Evolutionary conservation across 495 filamentous ascomycete genomes (phyloP).

Genomic region (Friedmanniomyces endolithicus): DNA sequence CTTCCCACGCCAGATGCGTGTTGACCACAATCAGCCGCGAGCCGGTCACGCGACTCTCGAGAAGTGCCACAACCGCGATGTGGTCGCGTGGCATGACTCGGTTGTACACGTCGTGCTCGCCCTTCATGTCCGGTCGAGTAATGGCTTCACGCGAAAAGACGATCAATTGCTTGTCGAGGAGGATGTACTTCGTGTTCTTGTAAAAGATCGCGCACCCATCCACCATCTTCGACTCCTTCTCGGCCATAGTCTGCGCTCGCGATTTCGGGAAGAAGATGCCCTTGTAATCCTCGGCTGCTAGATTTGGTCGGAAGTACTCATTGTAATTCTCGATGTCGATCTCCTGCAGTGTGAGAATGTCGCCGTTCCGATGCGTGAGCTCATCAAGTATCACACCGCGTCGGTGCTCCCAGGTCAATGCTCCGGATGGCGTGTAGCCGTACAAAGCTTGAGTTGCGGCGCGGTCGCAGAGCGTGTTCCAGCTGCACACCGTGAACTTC

Average conservation of each 20-base stretch:
- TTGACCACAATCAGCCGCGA: slow-evolving; percentile 83
- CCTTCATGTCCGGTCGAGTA: slow-evolving; percentile 87
- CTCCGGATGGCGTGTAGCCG: slow-evolving; percentile 71
- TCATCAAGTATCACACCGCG: slow-evolving; percentile 69
- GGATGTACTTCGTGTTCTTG: slow-evolving; percentile 69
- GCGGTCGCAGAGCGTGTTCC: slow-evolving; percentile 89
- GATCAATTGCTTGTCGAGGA: slow-evolving; percentile 84
- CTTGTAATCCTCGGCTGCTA: slow-evolving; percentile 78
- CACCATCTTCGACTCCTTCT: slow-evolving; percentile 70
- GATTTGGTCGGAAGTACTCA: slow-evolving; percentile 68
- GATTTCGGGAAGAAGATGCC: slow-evolving; percentile 82
- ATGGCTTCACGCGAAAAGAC: slow-evolving; percentile 88
- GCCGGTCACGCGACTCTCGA: slow-evolving; percentile 81
- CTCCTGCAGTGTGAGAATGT: slow-evolving; percentile 88
- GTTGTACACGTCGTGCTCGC: slow-evolving; percentile 91
- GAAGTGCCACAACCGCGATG: slow-evolving; percentile 77
- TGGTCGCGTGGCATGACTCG: slow-evolving; percentile 96
- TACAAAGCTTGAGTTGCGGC: slow-evolving; percentile 72
- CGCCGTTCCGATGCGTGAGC: slow-evolving; percentile 64
- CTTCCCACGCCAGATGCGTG: slow-evolving; percentile 90
- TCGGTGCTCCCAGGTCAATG: slow-evolving; percentile 75
- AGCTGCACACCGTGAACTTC: slow-evolving; percentile 67
- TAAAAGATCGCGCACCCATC: slow-evolving; percentile 96
- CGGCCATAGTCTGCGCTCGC: slow-evolving; percentile 78
- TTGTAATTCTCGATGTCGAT: slow-evolving; percentile 82